These are phyloP conservation scores for Eucalyptus marginata DNA, from an alignment of 345 rosid genomes.

Conservation along the genomic window DNA sequence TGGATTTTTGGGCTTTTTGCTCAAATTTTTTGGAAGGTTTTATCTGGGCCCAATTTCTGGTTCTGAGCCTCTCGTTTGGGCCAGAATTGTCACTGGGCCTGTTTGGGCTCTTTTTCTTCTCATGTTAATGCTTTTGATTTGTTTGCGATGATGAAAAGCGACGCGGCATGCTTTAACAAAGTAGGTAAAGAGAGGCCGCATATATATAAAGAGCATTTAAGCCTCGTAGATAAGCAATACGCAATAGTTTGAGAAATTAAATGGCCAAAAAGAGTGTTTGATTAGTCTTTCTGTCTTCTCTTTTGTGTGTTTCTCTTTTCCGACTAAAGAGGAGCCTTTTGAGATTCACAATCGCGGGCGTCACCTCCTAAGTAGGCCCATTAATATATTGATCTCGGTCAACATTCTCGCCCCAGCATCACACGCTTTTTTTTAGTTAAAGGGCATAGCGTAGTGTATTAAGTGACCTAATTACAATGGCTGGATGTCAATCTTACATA, in stretches of 20 bases:
- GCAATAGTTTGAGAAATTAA: fast-evolving
- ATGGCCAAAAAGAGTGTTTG: neutral
- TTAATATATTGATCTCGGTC: neutral
- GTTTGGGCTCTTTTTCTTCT: neutral
- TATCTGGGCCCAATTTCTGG: neutral
- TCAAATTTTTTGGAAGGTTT: neutral
- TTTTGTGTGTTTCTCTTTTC: neutral
- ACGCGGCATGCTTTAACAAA: neutral
- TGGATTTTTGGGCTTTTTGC: neutral
- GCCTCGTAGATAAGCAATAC: neutral
- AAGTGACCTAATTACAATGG: neutral
- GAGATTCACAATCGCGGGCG: neutral
- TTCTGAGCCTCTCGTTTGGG: neutral
- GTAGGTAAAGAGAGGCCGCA: neutral
- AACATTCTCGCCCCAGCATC: neutral
- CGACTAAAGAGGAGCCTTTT: neutral
- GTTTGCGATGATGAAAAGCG: neutral
- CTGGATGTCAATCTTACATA: neutral
- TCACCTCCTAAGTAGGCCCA: neutral
- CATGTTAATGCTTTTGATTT: neutral
- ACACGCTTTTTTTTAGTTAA: neutral
- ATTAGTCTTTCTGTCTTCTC: neutral
- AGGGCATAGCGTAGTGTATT: neutral
- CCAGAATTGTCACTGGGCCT: neutral
- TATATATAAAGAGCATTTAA: neutral